Evolutionary conservation across 2,329 filamentous ascomycete species (phyloP).

Genomic region (Cryphonectria parasitica): DNA sequence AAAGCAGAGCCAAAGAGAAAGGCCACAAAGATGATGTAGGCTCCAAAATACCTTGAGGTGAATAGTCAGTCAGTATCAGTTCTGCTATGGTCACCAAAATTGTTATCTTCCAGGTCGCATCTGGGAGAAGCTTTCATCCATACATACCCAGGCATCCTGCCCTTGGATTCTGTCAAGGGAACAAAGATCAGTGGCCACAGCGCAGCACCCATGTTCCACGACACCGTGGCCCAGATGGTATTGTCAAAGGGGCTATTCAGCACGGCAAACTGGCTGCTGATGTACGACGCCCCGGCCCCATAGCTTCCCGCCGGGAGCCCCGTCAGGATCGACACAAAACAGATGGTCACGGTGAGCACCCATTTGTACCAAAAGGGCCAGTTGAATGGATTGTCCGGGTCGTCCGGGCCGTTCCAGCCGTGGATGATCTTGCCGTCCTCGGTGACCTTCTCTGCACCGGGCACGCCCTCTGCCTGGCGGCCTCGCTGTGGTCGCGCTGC

Average conservation of each 20-base stretch:
- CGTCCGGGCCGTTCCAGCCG: constrained; percentile 51
- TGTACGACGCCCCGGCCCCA: constrained; percentile 19
- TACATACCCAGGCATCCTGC: constrained; percentile 26
- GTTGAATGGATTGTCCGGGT: constrained; percentile 56
- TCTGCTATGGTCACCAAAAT: no score
- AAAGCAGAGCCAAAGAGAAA: constrained; percentile 26
- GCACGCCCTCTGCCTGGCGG: constrained; percentile 6
- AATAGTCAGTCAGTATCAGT: background rate
- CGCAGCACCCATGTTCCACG: constrained; percentile 27
- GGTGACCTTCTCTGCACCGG: constrained; percentile 18
- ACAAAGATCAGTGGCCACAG: constrained; percentile 25
- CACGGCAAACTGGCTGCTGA: constrained; percentile 20
- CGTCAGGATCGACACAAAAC: constrained; percentile 24
- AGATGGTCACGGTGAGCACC: constrained; percentile 33
- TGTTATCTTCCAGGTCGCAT: no score
- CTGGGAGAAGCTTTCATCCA: no score
- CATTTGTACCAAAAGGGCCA: constrained; percentile 54
- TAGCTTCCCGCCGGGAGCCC: constrained; percentile 24
- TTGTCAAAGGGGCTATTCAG: constrained; percentile 23
- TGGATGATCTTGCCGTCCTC: constrained; percentile 47
- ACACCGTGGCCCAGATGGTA: constrained; percentile 28
- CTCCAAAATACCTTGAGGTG: constrained; percentile 21
- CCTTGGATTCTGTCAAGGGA: constrained; percentile 23
- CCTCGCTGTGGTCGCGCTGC: background rate
- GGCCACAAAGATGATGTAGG: constrained; percentile 25